These are phyloP conservation scores for Hygrophorus russula DNA, from an alignment of 768 basidiomycete species.

Conservation along the genomic window DNA sequence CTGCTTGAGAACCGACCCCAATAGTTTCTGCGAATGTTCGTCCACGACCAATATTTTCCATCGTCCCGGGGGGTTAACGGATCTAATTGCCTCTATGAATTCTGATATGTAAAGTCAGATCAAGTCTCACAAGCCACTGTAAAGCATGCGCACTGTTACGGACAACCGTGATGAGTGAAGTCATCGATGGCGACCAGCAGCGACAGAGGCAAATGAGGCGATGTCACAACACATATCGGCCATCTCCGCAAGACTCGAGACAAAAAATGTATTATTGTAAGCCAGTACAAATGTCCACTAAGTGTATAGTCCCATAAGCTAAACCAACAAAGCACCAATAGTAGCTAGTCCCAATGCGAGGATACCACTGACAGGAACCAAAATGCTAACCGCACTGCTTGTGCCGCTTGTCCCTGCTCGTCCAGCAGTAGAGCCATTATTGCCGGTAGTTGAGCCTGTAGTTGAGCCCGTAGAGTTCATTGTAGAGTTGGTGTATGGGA, in stretches of 20 bases:
- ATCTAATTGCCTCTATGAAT: conserved; percentile 80
- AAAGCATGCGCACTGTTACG: conserved; percentile 25
- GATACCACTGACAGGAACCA: too few species aligned
- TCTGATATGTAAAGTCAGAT: conserved; percentile 28
- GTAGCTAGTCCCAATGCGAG: too few species aligned
- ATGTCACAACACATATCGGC: too few species aligned
- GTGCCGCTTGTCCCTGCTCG: too few species aligned
- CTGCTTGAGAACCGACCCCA: conserved; percentile 81
- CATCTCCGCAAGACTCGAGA: too few species aligned
- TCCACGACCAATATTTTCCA: conserved; percentile 99
- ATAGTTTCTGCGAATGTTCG: conserved; percentile 75
- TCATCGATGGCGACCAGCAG: conserved; percentile 15
- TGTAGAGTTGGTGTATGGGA: conserved; percentile 26
- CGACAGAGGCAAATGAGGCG: too few species aligned
- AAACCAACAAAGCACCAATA: too few species aligned
- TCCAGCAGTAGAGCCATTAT: too few species aligned
- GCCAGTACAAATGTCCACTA: too few species aligned
- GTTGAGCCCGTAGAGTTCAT: neutral
- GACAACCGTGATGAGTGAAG: conserved; percentile 31
- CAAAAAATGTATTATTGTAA: too few species aligned
- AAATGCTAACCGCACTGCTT: too few species aligned
- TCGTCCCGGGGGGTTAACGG: conserved; percentile 72
- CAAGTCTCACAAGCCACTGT: neutral
- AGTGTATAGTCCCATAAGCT: too few species aligned
- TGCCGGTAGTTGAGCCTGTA: neutral